These are phyloP conservation scores for Diutina scorzettiae DNA, from an alignment of 1,139 yeast genomes.

Conservation along the genomic window DNA sequence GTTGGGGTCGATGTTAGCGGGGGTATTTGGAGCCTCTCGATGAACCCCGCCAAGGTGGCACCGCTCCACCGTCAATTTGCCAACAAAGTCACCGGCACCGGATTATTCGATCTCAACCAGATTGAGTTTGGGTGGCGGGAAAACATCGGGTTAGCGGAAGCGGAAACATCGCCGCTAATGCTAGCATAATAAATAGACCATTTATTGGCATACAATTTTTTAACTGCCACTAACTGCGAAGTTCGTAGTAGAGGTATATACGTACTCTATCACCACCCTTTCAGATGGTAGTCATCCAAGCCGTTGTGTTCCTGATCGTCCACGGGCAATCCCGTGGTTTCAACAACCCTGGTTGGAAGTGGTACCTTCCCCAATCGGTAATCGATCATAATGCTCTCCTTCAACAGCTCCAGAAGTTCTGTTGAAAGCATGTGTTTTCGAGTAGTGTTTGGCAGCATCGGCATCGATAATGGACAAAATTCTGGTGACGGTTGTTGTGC, in stretches of 20 bases:
- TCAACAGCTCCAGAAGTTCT: conserved; percentile 3
- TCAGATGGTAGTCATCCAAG: conserved; percentile 3
- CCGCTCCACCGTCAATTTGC: neutral
- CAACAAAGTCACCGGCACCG: conserved; percentile 1
- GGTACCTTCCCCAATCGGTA: conserved; percentile 4
- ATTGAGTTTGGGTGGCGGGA: neutral
- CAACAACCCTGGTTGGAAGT: neutral
- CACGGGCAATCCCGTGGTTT: neutral
- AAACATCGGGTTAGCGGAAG: neutral
- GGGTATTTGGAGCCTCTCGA: neutral
- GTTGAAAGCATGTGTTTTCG: neutral
- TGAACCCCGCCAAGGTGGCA: neutral
- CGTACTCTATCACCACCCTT: neutral
- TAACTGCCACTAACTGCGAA: too few relatives aligned
- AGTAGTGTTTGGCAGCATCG: conserved; percentile 3
- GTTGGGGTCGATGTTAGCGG: neutral
- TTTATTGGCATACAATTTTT: too few relatives aligned
- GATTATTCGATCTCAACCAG: neutral
- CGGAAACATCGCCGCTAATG: neutral
- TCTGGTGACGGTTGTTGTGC: too few relatives aligned
- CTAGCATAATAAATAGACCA: neutral
- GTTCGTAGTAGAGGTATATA: too few relatives aligned
- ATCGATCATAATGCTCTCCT: conserved; percentile 1
- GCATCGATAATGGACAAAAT: neutral
- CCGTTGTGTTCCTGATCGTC: neutral